Percentiles rank a stretch among this genome's conserved stretches.
Conservation (phyloP, 2,329 filamentous ascomycete genomes). For the Trichoderma gracile region DNA sequence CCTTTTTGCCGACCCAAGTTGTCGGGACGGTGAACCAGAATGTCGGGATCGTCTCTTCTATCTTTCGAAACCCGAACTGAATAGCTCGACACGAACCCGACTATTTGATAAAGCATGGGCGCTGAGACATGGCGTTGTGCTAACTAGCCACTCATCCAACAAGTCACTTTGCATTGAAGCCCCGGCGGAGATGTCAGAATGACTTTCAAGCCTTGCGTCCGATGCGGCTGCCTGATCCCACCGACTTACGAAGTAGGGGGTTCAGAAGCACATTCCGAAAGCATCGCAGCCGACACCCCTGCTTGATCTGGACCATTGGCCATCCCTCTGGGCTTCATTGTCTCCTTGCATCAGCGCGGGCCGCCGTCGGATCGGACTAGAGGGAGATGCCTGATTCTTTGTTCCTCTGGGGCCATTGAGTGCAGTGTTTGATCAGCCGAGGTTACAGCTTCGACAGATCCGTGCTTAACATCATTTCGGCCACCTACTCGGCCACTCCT, state of each 20-base stretch:
- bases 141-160: not conserved
- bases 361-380: not conserved
- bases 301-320: not conserved
- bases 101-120: not conserved
- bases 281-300: not conserved
- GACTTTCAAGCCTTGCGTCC: not conserved
- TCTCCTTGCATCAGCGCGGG: too few species aligned
- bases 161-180: not conserved
- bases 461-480: not conserved
- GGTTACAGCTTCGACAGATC: not conserved
- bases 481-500: not conserved
- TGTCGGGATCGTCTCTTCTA: constrained; percentile 28
- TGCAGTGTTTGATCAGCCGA: not conserved
- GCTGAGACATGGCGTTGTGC: too few species aligned
- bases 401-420: not conserved
- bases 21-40: constrained; percentile 39
- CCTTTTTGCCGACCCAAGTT: constrained; percentile 40
- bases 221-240: not conserved
- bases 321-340: not conserved
- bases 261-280: not conserved
- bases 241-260: not conserved
- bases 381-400: not conserved
- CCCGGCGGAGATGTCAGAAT: not conserved
- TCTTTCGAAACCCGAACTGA: not conserved
- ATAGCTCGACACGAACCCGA: not conserved